These are phyloP conservation scores for Hyaloscypha finlandica DNA, from an alignment of 495 filamentous ascomycete genomes.

Conservation along the genomic window DNA sequence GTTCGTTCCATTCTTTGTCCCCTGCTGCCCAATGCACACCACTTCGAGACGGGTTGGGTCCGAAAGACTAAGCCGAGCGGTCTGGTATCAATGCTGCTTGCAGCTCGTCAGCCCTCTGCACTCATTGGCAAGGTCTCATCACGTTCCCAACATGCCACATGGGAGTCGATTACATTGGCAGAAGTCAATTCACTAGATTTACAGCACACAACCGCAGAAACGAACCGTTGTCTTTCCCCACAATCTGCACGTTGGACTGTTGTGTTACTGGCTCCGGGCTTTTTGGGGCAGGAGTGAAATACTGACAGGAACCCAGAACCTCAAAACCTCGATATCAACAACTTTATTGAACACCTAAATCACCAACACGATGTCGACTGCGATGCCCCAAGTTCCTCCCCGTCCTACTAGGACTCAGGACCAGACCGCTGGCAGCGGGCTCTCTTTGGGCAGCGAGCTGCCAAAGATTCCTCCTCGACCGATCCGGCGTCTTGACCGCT, in stretches of 20 bases:
- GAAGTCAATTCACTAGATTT: not conserved
- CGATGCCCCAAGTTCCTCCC: slow-evolving; percentile 58
- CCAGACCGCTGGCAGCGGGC: slow-evolving; percentile 32
- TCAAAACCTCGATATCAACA: slow-evolving; percentile 7
- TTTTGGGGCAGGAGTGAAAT: not conserved
- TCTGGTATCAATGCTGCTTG: slow-evolving; percentile 22
- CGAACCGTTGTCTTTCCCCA: not conserved
- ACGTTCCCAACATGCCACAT: slow-evolving; percentile 11
- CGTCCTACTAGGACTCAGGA: slow-evolving; percentile 57
- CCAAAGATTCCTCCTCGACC: slow-evolving; percentile 75
- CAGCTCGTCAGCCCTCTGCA: slow-evolving; percentile 19
- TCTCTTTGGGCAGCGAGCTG: slow-evolving; percentile 29
- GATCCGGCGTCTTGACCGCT: slow-evolving; percentile 65
- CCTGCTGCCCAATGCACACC: not conserved
- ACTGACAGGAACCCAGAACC: slow-evolving; percentile 17
- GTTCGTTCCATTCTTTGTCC: not conserved
- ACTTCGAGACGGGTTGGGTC: slow-evolving; percentile 13
- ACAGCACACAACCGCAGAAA: not conserved
- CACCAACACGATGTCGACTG: slow-evolving; percentile 52
- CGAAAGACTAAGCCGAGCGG: slow-evolving; percentile 20
- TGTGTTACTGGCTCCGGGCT: slow-evolving; percentile 13
- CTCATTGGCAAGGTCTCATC: slow-evolving; percentile 21
- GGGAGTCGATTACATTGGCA: slow-evolving; percentile 14
- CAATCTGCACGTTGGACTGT: slow-evolving; percentile 16
- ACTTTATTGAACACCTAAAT: not conserved